Base-by-base conservation (phyloP, 2,329 filamentous ascomycete species). In the Fusarium begoniae region DNA sequence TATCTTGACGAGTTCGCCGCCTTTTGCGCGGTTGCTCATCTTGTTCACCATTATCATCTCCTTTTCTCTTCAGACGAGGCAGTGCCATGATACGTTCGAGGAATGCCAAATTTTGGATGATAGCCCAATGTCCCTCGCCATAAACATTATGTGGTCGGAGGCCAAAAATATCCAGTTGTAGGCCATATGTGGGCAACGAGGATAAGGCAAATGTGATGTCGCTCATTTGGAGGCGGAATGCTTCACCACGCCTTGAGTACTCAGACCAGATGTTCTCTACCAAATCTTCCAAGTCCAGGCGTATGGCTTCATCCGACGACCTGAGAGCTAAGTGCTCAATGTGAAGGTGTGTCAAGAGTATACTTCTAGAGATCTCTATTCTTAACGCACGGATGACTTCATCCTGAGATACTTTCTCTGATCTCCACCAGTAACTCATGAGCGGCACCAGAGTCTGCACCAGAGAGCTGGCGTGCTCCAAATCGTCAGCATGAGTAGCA, bases 401-500 rank as follows among this genome's bases (percentile, higher is more conserved):
- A 73, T 90, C 87, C 75, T 90, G 87, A 20, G 88, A 87, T 32
- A 88, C 82, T 51, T 89, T 88, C 75, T 93, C 93, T n/a, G 89
- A 88, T 72, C 91, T 87, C 95, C 96, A 99, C 83, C 94, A 90
- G 56, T 90, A 88, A 63, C 89, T 90, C 73, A 98, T 90, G 50
- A 95, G 81, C 3, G 94, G 92, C 30, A 98, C 79, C 13, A 95
- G 80, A 12, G 89, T 86, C 62, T 86, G 84, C 22, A 92, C 87
- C 43, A 92, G 83, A 40, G 84, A 85, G 72, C 88, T 88, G 7
- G 92, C 89, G 59, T 94, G 85, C 2, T 85, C 81, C 20, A 91
- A 86, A 69, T 93, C 89, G 77, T 98, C 93, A 53, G 91, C 90
- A 63, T 93, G 87, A 6, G 90, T 89, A 64, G 87, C 88, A 44